Percentiles rank a stretch among this genome's conserved stretches.
Evolutionary conservation across 2,329 filamentous ascomycete genomes (phyloP).

Genomic region (Fusarium foetens): DNA sequence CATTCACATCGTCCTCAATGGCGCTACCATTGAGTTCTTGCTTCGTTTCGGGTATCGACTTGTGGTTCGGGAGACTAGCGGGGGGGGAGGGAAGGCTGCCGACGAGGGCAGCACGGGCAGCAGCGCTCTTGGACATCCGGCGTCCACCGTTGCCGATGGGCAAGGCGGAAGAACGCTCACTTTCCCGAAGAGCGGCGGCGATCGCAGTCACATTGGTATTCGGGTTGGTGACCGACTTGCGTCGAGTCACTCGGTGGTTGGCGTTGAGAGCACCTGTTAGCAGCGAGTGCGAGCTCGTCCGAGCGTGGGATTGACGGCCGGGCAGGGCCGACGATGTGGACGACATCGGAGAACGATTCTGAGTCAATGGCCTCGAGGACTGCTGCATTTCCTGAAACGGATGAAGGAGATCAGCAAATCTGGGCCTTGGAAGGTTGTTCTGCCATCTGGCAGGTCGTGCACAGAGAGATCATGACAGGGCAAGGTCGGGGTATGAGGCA

Average conservation of each 20-base stretch:
- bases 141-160: conserved; percentile 68
- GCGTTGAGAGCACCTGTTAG: conserved; percentile 81
- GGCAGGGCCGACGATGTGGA: conserved; percentile 68
- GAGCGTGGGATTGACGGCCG: conserved; percentile 71
- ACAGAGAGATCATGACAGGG: conserved; percentile 40
- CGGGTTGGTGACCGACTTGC: conserved; percentile 90
- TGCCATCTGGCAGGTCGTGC: conserved; percentile 46
- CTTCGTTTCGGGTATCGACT: conserved; percentile 61
- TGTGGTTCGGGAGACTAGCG: conserved; percentile 72
- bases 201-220: conserved; percentile 79
- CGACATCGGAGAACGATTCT: conserved; percentile 69
- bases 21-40: conserved; percentile 66
- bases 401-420: conserved; percentile 49
- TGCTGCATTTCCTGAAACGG: conserved; percentile 69
- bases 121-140: conserved; percentile 74
- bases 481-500: conserved; percentile 18
- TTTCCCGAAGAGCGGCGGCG: conserved; percentile 77
- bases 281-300: conserved; percentile 84
- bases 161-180: conserved; percentile 65
- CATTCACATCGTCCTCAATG: conserved; percentile 74
- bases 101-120: conserved; percentile 62
- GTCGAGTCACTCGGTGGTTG: conserved; percentile 86
- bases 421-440: conserved; percentile 46
- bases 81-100: conserved; percentile 71
- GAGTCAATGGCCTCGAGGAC: conserved; percentile 73